phyloP scores from a whole-genome alignment of 306 rosid genomes.

The Castanea crenata region DNA sequence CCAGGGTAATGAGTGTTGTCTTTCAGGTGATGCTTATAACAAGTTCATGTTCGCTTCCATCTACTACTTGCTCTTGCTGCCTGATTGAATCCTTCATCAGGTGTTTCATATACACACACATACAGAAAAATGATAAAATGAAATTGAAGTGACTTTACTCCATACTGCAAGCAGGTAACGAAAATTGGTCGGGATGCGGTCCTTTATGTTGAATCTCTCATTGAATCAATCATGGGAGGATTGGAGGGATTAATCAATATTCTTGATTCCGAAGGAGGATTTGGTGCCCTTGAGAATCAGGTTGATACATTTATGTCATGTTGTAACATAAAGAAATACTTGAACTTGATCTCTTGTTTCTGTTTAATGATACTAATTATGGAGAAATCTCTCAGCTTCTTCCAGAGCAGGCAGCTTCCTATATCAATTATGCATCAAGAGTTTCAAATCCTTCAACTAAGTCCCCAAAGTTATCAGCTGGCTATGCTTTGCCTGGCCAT shows the following conservation, averaged over 20 bases:
- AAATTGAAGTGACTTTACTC: conserved; percentile 23
- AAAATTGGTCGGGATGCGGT: conserved; percentile 97
- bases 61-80: not conserved
- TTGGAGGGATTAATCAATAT: conserved; percentile 95
- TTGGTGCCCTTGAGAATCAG: conserved; percentile 95
- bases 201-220: conserved; percentile 95
- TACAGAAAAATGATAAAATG: conserved; percentile 15
- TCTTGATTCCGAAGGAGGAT: conserved; percentile 99
- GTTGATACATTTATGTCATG: conserved; percentile 39
- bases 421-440: conserved; percentile 82
- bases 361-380: conserved; percentile 36
- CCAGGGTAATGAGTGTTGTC: conserved; percentile 14
- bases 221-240: conserved; percentile 99
- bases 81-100: not conserved
- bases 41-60: conserved; percentile 19
- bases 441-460: conserved; percentile 63
- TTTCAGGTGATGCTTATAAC: not conserved
- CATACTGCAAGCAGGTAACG: conserved; percentile 68
- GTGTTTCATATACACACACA: conserved; percentile 13
- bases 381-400: conserved; percentile 69
- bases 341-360: not conserved
- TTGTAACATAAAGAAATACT: not conserved
- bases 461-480: conserved; percentile 80
- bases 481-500: conserved; percentile 88
- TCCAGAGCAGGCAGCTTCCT: conserved; percentile 94